Conservation (phyloP, 768 basidiomycete genomes). For the Galerina sulciceps region DNA sequence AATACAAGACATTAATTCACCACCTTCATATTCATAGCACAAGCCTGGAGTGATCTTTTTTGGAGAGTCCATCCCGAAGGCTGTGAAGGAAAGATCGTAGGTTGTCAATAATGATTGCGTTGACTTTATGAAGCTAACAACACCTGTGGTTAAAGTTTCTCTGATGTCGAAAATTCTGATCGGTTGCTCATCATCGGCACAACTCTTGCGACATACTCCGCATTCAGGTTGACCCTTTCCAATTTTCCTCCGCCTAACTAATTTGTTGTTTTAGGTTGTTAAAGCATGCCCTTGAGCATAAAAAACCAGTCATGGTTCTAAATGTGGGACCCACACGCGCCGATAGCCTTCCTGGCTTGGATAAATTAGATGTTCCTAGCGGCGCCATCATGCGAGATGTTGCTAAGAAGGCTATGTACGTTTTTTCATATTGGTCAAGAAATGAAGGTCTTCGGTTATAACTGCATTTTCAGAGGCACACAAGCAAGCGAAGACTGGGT, state of each 20-base stretch:
- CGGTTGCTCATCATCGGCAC: constrained; percentile 85
- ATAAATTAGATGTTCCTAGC: constrained; percentile 79
- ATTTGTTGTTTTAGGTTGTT: constrained; percentile 57
- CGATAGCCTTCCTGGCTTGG: constrained; percentile 67
- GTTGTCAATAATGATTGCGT: constrained; percentile 22
- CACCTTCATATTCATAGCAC: constrained; percentile 45
- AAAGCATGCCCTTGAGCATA: constrained; percentile 74
- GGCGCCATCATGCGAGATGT: constrained; percentile 76
- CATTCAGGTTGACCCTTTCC: constrained; percentile 65
- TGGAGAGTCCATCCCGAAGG: constrained; percentile 80
- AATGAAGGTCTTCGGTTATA: neutral
- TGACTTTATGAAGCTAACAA: neutral
- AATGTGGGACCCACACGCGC: constrained; percentile 91
- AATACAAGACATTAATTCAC: neutral
- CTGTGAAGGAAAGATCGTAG: constrained; percentile 75
- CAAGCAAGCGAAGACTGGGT: constrained; percentile 46
- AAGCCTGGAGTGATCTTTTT: constrained; percentile 90
- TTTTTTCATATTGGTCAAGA: constrained; percentile 16
- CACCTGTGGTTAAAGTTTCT: constrained; percentile 45
- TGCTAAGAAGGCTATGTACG: constrained; percentile 64
- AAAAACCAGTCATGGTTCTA: constrained; percentile 80
- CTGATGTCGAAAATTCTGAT: constrained; percentile 61
- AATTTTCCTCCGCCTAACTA: neutral
- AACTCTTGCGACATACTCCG: constrained; percentile 91
- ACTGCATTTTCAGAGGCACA: constrained; percentile 44